Percentiles rank a stretch among this genome's conserved stretches.
Conservation (phyloP, 176 grass and related monocot genomes). For the Chrysopogon serrulatus region DNA sequence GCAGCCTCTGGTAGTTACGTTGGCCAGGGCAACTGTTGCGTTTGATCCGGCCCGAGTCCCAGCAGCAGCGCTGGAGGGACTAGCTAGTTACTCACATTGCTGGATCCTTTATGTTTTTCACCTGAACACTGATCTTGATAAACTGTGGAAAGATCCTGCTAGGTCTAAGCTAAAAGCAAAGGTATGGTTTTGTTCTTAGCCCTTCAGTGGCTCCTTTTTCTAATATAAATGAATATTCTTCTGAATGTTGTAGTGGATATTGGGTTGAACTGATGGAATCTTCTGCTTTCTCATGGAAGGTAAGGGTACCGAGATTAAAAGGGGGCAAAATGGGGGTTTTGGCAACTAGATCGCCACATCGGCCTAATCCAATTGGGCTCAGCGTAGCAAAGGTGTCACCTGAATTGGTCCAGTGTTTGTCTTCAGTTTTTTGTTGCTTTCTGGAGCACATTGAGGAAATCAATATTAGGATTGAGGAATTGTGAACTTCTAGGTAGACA, state of each 20-base stretch:
- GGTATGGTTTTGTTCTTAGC: conserved; percentile 28
- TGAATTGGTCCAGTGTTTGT: background rate
- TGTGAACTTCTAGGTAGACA: background rate
- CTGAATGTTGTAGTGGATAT: background rate
- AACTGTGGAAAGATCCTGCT: conserved; percentile 83
- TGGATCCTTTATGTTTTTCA: conserved; percentile 98
- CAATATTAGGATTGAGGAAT: too few species aligned
- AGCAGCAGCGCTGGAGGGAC: conserved; percentile 68
- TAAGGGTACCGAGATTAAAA: conserved; percentile 91
- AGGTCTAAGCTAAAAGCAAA: conserved; percentile 93
- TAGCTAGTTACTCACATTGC: conserved; percentile 76
- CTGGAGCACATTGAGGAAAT: too few species aligned
- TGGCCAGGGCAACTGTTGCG: conserved; percentile 69
- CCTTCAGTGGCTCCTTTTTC: background rate
- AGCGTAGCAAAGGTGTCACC: conserved; percentile 73
- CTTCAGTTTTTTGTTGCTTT: background rate
- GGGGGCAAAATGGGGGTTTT: conserved; percentile 88
- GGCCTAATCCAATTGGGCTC: conserved; percentile 93
- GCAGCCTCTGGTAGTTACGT: conserved; percentile 78
- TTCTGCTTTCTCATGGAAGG: conserved; percentile 47
- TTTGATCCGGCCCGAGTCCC: conserved; percentile 60
- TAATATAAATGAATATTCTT: background rate
- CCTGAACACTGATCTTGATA: conserved; percentile 90
- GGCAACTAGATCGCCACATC: conserved; percentile 82
- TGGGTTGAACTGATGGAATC: background rate